A percentile compares a stretch with the other conserved stretches of the same genome.
phyloP scores from a whole-genome alignment of 1,284 basidiomycete species.

The Hymenochaete sp. region DNA sequence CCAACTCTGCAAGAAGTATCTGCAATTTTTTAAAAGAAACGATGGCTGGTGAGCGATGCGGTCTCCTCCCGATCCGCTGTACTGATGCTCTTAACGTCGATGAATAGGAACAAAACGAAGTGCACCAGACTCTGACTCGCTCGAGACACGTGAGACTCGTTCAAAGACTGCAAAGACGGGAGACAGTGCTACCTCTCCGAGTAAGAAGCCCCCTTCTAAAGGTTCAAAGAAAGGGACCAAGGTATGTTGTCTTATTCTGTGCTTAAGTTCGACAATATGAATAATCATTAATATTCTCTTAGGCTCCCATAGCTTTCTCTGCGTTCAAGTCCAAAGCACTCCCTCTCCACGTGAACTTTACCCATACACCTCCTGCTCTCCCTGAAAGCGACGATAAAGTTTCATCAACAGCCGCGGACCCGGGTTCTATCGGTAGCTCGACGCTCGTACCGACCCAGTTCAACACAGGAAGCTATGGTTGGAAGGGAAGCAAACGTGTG shows the following conservation, averaged over 20 bases:
- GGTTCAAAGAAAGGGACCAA: slow-evolving; percentile 35
- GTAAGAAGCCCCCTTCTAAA: slow-evolving; percentile 23
- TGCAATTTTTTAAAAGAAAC: no score
- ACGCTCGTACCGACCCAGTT: slow-evolving; percentile 52
- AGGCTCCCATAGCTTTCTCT: slow-evolving; percentile 40
- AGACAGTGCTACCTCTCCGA: slow-evolving; percentile 17
- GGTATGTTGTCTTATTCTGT: slow-evolving; percentile 28
- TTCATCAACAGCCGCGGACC: slow-evolving; percentile 37
- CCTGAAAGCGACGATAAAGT: slow-evolving; percentile 31
- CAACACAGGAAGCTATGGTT: slow-evolving; percentile 68
- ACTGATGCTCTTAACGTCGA: neutral
- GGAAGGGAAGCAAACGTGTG: slow-evolving; percentile 67
- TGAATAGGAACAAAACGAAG: slow-evolving; percentile 15
- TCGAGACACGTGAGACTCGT: slow-evolving; percentile 36
- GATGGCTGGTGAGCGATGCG: slow-evolving; percentile 11
- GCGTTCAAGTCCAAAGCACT: slow-evolving; percentile 56
- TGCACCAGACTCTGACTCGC: slow-evolving; percentile 25
- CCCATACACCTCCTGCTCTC: slow-evolving; percentile 50
- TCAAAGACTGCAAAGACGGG: slow-evolving; percentile 43
- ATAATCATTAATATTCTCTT: slow-evolving; percentile 2
- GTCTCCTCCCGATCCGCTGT: neutral
- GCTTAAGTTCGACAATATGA: neutral
- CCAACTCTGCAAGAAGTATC: no score
- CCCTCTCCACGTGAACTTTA: slow-evolving; percentile 59
- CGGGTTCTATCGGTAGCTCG: slow-evolving; percentile 52